Base-by-base conservation (phyloP, 805 yeast species). In the Candida ovalis region DNA sequence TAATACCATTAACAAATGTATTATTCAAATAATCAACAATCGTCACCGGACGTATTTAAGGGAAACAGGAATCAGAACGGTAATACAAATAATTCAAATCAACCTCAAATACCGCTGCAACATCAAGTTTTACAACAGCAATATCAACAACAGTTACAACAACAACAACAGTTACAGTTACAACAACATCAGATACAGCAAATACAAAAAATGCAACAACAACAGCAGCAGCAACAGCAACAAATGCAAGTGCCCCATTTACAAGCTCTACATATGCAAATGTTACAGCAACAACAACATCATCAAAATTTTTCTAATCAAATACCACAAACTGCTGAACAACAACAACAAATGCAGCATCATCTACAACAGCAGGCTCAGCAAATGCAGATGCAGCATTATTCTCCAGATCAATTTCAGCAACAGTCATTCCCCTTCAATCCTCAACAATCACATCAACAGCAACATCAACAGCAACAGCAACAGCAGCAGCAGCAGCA, bases 121-220 rank as follows among this genome's bases (percentile, higher is more conserved):
- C 35, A 40, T 4, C 47, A 39, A 13, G 28, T 13, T 3, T 24
- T 19, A 24, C 44, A 24, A 15, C 44, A 40, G n/a, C 48, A 45
- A n/a, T 30, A 27, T 41, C 41, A 23, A 25, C 40, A 40, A 8
- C 40, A 32, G 22, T 21, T 35, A 2, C 46, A 40, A 13, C 45
- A 37, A 8, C 42, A 37, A 42, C 45, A 36, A 28, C 43, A 38
- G 9, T 22, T 5, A 25, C 40, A 27, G 18, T 39, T 35, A 30
- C 40, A 6, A 32, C 47, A 45, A 19, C 48, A 37, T 3, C 33
- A 25, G 3, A 45, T 28, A 28, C 49, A 42, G 28, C 40, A 24
- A 22, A n/a, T 21, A 40, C 35, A 25, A 17, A 33, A 40, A 30
- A 6, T 10, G 6, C 28, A 25, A 25, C 28, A 25, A 25, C 28